These are phyloP conservation scores for Omphalea diandra DNA, from an alignment of 441 rosid species.

Conservation along the genomic window DNA sequence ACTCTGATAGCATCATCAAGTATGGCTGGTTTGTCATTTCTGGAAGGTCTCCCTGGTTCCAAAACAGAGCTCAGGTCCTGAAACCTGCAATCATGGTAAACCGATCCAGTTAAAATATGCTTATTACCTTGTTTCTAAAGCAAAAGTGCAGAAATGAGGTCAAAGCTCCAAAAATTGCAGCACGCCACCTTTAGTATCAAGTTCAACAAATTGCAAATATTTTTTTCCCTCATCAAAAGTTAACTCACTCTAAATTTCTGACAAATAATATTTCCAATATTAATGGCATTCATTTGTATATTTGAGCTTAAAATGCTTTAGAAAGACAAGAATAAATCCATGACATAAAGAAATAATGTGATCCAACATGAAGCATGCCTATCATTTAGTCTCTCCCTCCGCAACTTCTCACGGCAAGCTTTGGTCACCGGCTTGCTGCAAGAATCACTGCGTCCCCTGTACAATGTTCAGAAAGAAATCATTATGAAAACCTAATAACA, in stretches of 20 bases:
- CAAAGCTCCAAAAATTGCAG: not conserved
- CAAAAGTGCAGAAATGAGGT: not conserved
- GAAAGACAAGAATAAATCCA: not conserved
- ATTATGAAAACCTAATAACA: constrained; percentile 6
- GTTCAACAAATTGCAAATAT: constrained; percentile 5
- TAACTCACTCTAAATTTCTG: not conserved
- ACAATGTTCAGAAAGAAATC: constrained; percentile 19
- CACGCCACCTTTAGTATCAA: not conserved
- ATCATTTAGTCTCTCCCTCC: constrained; percentile 83
- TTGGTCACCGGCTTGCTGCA: constrained; percentile 57
- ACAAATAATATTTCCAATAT: not conserved
- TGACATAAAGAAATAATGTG: not conserved
- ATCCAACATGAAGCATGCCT: constrained; percentile 36
- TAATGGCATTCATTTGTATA: not conserved
- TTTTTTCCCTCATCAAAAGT: not conserved
- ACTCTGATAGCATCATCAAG: constrained; percentile 83
- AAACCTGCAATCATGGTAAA: constrained; percentile 51
- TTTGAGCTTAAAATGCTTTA: not conserved
- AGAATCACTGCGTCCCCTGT: constrained; percentile 56
- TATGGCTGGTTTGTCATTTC: constrained; percentile 75
- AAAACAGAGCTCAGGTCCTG: constrained; percentile 69
- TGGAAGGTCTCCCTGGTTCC: constrained; percentile 76
- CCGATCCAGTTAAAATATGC: not conserved
- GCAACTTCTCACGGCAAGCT: constrained; percentile 84
- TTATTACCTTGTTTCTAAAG: not conserved